Evolutionary conservation across 2,329 filamentous ascomycete genomes (phyloP).

Genomic region (Botrytis fabae): DNA sequence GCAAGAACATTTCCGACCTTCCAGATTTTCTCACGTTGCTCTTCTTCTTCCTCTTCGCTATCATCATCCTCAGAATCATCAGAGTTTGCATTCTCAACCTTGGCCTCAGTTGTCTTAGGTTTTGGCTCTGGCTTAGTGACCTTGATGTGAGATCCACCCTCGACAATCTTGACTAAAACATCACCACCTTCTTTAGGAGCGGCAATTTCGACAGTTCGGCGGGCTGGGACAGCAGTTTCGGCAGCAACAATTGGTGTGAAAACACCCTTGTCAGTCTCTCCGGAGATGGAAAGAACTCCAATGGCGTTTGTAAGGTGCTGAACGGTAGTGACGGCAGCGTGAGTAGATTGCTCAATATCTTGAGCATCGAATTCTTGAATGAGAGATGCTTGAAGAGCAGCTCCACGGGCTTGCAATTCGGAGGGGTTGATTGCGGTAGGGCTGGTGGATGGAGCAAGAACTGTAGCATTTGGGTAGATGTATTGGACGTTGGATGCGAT

Average conservation of each 20-base stretch:
- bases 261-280: slow-evolving; percentile 59
- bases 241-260: slow-evolving; percentile 81
- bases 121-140: slow-evolving; percentile 85
- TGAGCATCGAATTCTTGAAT: slow-evolving; percentile 92
- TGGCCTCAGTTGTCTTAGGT: slow-evolving; percentile 60
- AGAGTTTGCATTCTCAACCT: slow-evolving; percentile 57
- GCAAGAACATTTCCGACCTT: slow-evolving; percentile 81
- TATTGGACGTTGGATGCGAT: slow-evolving; percentile 77
- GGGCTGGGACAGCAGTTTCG: slow-evolving; percentile 87
- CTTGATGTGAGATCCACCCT: slow-evolving; percentile 89
- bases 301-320: slow-evolving; percentile 88
- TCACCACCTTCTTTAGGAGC: slow-evolving; percentile 81
- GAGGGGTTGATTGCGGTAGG: slow-evolving; percentile 85
- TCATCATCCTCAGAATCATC: slow-evolving; percentile 59
- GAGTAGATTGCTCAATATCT: slow-evolving; percentile 94
- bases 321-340: slow-evolving; percentile 91
- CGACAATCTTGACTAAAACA: slow-evolving; percentile 82
- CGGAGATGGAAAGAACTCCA: slow-evolving; percentile 71
- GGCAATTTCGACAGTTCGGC: slow-evolving; percentile 76
- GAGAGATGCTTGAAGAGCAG: slow-evolving; percentile 90
- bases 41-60: slow-evolving; percentile 78
- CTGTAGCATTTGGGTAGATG: slow-evolving; percentile 79
- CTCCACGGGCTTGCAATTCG: slow-evolving; percentile 83
- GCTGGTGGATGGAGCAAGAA: slow-evolving; percentile 81
- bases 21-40: slow-evolving; percentile 87